These are phyloP conservation scores for Phoenix dactylifera DNA, from an alignment of 176 grass and related monocot genomes.

Conservation along the genomic window DNA sequence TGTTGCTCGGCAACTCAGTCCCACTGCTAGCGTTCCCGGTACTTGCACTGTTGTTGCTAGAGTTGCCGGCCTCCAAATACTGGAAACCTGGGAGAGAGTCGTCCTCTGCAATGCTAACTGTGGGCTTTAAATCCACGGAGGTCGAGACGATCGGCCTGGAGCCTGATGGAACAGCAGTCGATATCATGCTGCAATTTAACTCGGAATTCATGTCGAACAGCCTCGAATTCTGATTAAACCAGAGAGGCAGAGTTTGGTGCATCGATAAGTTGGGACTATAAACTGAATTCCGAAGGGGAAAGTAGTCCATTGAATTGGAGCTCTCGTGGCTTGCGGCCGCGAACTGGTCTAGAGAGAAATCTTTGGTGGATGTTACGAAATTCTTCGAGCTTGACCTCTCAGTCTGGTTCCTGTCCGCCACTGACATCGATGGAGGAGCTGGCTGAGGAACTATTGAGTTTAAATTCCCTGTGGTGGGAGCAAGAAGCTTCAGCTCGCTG, in stretches of 20 bases:
- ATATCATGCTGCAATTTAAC: not conserved
- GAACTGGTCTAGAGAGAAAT: not conserved
- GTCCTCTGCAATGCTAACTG: no score
- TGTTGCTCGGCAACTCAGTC: conserved; percentile 3
- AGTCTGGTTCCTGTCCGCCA: not conserved
- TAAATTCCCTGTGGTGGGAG: not conserved
- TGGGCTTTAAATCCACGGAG: not conserved
- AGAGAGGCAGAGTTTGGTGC: not conserved
- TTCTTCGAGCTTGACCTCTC: not conserved
- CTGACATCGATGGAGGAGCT: not conserved
- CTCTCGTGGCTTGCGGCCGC: not conserved
- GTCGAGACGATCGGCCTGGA: not conserved
- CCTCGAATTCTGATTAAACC: not conserved
- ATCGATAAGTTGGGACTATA: not conserved
- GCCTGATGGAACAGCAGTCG: not conserved
- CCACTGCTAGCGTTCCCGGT: not conserved
- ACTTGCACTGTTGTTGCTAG: conserved; percentile 4
- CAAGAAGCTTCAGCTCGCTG: not conserved
- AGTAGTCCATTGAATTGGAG: not conserved
- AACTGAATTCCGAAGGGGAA: not conserved
- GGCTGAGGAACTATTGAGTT: not conserved
- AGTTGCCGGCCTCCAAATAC: not conserved
- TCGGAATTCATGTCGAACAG: not conserved
- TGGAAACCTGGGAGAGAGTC: not conserved
- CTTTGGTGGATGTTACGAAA: not conserved